Evolutionary conservation across 345 rosid species (phyloP).

Genomic region (Mallotus nudiflorus): DNA sequence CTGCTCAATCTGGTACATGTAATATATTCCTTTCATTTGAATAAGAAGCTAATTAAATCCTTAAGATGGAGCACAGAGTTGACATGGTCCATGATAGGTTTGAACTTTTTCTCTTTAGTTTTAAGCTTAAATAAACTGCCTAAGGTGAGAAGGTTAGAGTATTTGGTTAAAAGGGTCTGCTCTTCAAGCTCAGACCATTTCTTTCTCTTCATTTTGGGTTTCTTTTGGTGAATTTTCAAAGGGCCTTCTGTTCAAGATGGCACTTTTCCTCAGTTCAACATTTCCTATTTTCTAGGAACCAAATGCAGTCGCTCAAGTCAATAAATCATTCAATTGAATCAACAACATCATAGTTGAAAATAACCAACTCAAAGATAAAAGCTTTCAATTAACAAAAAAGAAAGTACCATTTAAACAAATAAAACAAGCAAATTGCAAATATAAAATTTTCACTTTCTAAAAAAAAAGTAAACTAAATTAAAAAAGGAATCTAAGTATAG

Average conservation of each 20-base stretch:
- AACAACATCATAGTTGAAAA: background rate
- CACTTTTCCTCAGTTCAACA: background rate
- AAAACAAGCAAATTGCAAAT: background rate
- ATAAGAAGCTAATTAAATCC: slow-evolving; percentile 59
- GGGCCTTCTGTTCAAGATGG: background rate
- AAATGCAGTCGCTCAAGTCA: too few relatives aligned
- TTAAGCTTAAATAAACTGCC: slow-evolving; percentile 66
- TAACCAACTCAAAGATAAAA: too few relatives aligned
- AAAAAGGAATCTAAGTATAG: background rate
- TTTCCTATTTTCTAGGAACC: too few relatives aligned
- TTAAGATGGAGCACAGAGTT: slow-evolving; percentile 58
- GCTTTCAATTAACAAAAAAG: background rate
- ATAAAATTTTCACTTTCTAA: background rate
- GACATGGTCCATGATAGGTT: slow-evolving; percentile 71
- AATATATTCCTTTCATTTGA: too few relatives aligned
- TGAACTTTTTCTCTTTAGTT: slow-evolving; percentile 77
- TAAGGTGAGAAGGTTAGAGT: slow-evolving; percentile 51
- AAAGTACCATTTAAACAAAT: background rate
- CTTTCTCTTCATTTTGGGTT: slow-evolving; percentile 15
- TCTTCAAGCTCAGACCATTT: slow-evolving; percentile 8
- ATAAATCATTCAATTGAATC: background rate
- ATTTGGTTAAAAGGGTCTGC: slow-evolving; percentile 8
- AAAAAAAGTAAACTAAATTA: background rate
- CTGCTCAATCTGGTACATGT: too few relatives aligned
- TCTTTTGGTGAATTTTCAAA: background rate